phyloP scores from a whole-genome alignment of 495 filamentous ascomycete species.

The Penicillium bialowiezense region DNA sequence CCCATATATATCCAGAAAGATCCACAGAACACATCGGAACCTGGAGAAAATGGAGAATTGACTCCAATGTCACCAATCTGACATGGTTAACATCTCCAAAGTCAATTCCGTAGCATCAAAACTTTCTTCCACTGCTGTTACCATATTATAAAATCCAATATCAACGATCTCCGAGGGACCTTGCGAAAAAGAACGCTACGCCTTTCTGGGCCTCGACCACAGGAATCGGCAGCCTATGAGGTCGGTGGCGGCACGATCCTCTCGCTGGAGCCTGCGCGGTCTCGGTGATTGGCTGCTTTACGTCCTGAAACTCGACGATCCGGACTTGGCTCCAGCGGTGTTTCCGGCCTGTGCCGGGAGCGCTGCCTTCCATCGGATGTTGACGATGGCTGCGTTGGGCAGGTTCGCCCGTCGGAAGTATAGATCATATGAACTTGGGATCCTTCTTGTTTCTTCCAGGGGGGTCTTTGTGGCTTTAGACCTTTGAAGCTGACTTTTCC shows the following conservation, averaged over 20 bases:
- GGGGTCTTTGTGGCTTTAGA: too few relatives aligned
- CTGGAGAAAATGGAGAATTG: conserved; percentile 5
- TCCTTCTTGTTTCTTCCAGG: too few relatives aligned
- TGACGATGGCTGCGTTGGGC: conserved; percentile 1
- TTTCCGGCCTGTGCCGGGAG: conserved; percentile 28
- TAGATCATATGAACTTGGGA: neutral
- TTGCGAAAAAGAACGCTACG: conserved; percentile 1
- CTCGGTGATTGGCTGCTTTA: conserved; percentile 17
- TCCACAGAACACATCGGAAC: conserved; percentile 8
- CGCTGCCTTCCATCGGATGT: conserved; percentile 1
- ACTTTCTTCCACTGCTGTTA: neutral
- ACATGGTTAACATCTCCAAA: neutral
- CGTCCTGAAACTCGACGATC: conserved; percentile 31
- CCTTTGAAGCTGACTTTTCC: too few relatives aligned
- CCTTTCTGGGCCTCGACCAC: conserved; percentile 10
- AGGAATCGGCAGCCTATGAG: conserved; percentile 19
- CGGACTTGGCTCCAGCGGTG: conserved; percentile 22
- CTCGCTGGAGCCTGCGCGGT: conserved; percentile 7
- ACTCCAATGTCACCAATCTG: neutral
- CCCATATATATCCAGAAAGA: neutral
- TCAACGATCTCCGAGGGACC: conserved; percentile 20
- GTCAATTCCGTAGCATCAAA: neutral
- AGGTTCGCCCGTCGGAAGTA: conserved; percentile 12
- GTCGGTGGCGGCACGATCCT: conserved; percentile 27
- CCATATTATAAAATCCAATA: neutral